Evolutionary conservation across 768 basidiomycete genomes (phyloP).

Genomic region (Amanita subjunquillea): DNA sequence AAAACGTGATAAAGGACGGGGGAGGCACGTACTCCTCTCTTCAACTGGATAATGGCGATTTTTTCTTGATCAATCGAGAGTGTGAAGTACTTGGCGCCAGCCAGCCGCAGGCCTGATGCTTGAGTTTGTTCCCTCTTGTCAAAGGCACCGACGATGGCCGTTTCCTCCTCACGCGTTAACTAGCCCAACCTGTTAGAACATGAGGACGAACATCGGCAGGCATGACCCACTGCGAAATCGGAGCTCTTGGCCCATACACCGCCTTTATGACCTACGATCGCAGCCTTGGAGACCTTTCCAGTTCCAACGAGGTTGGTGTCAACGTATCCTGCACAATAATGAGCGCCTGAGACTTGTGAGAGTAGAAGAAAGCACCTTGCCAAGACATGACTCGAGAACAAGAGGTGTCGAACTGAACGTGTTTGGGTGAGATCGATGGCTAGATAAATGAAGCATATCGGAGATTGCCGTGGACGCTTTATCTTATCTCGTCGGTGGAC

Average conservation of each 20-base stretch:
- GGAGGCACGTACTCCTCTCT: conserved; percentile 52
- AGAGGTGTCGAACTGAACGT: neutral
- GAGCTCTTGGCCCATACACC: conserved; percentile 66
- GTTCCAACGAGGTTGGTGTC: conserved; percentile 70
- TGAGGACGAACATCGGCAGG: neutral
- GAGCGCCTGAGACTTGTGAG: neutral
- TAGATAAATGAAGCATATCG: neutral
- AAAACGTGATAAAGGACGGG: neutral
- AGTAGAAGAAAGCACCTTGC: neutral
- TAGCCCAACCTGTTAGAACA: conserved; percentile 16
- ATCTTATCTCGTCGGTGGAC: neutral
- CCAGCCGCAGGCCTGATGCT: conserved; percentile 53
- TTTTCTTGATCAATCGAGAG: conserved; percentile 32
- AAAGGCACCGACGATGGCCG: conserved; percentile 41
- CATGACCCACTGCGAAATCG: conserved; percentile 43
- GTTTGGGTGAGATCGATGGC: neutral
- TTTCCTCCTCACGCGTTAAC: conserved; percentile 60
- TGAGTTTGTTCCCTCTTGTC: conserved; percentile 26
- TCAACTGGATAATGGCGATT: conserved; percentile 47
- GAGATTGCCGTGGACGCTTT: neutral
- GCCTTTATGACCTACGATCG: conserved; percentile 63
- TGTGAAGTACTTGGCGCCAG: conserved; percentile 68
- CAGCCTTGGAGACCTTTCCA: conserved; percentile 66
- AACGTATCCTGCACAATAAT: conserved; percentile 52
- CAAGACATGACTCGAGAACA: neutral